Percentiles rank a stretch among this genome's conserved stretches.
These are phyloP conservation scores for Solanum neorickii DNA, from an alignment of 257 asterid genomes.

Conservation along the genomic window DNA sequence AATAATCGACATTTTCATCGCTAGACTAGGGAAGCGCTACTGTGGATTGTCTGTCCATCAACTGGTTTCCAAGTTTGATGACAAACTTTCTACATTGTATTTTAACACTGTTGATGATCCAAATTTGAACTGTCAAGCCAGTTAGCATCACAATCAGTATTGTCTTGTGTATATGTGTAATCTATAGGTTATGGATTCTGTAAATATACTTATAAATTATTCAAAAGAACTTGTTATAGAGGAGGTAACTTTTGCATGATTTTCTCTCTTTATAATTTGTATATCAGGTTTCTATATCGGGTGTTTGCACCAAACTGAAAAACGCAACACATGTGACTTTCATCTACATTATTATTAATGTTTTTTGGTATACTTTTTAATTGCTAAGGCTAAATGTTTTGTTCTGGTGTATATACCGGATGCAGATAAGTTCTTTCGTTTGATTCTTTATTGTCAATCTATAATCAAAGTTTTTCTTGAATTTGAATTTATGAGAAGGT, in stretches of 20 bases:
- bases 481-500: too few relatives aligned
- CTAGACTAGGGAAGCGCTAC: conserved; percentile 41
- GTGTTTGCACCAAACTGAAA: too few relatives aligned
- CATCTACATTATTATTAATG: too few relatives aligned
- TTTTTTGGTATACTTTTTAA: too few relatives aligned
- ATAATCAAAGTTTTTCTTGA: too few relatives aligned
- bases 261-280: too few relatives aligned
- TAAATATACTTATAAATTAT: not conserved
- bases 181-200: not conserved
- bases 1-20: conserved; percentile 52
- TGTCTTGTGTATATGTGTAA: not conserved
- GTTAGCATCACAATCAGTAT: conserved; percentile 1
- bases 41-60: conserved; percentile 71
- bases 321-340: not conserved
- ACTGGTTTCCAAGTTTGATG: conserved; percentile 57
- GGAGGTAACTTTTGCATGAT: not conserved
- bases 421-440: too few relatives aligned
- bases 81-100: conserved; percentile 52
- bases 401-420: not conserved
- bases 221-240: not conserved
- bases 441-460: too few relatives aligned
- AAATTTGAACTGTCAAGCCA: conserved; percentile 29
- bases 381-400: too few relatives aligned
- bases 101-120: conserved; percentile 41
- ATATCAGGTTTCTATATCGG: too few relatives aligned